Conservation (phyloP, 306 rosid species). For the Cercis canadensis region DNA sequence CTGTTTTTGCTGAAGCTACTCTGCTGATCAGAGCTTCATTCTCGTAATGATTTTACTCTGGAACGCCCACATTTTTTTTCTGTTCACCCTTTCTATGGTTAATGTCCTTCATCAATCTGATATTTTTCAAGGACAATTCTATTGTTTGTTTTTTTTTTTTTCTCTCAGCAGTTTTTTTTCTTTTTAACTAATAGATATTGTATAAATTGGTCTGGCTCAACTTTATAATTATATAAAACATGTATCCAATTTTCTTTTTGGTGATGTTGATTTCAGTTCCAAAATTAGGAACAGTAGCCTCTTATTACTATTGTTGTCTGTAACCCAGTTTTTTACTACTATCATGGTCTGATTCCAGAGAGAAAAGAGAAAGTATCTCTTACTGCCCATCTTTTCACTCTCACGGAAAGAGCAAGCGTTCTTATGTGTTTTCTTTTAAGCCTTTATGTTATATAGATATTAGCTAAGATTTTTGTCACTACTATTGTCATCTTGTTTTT, state of each 20-base stretch:
- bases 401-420: not conserved
- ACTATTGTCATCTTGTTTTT: constrained; percentile 6
- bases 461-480: not conserved
- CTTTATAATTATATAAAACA: not conserved
- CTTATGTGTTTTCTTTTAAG: not conserved
- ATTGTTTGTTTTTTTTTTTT: not conserved
- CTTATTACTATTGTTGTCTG: not conserved
- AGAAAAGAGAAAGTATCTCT: not conserved
- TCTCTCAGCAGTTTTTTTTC: not conserved
- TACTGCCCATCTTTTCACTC: not conserved
- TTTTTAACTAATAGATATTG: not conserved
- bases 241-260: not conserved
- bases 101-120: constrained; percentile 19
- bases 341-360: not conserved
- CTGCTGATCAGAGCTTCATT: constrained; percentile 28
- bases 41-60: constrained; percentile 4
- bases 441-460: not conserved
- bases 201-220: not conserved
- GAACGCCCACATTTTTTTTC: not conserved
- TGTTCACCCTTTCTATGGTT: not conserved
- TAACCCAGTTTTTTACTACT: not conserved
- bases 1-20: constrained; percentile 33
- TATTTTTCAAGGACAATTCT: not conserved
- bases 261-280: not conserved
- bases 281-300: not conserved